A percentile compares a stretch with the other conserved stretches of the same genome.
phyloP scores from a whole-genome alignment of 2,329 filamentous ascomycete species.

The Cladosporium halotolerans region DNA sequence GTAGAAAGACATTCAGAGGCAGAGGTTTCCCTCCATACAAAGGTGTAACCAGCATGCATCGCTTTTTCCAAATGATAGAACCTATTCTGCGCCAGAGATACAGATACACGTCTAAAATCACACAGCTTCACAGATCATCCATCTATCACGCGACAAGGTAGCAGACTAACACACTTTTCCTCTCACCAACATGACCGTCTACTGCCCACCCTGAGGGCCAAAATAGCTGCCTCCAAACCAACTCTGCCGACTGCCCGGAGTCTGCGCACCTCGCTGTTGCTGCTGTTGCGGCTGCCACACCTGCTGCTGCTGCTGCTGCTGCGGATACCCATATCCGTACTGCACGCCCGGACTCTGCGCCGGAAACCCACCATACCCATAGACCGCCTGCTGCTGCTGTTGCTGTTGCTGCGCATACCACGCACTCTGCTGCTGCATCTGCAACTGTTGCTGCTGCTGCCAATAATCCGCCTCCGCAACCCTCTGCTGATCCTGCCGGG shows the following conservation, averaged over 20 bases:
- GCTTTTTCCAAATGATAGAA: too few relatives aligned
- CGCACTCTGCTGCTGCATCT: constrained; percentile 23
- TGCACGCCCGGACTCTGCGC: neutral
- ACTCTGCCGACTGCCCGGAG: constrained; percentile 7
- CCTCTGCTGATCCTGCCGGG: constrained; percentile 45
- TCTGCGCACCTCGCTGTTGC: constrained; percentile 18
- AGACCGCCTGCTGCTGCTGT: constrained; percentile 11
- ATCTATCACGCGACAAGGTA: too few relatives aligned
- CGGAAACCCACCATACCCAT: neutral
- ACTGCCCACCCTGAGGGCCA: neutral
- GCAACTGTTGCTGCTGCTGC: constrained; percentile 31
- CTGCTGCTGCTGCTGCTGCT: constrained; percentile 18
- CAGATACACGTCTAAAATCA: too few relatives aligned
- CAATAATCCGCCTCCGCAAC: constrained; percentile 34
- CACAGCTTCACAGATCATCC: too few relatives aligned
- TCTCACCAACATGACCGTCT: too few relatives aligned
- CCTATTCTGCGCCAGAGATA: too few relatives aligned
- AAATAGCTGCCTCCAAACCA: constrained; percentile 11
- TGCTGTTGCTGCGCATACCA: constrained; percentile 24
- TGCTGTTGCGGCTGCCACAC: constrained; percentile 2
- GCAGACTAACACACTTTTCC: too few relatives aligned
- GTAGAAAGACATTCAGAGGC: too few relatives aligned
- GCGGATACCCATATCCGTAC: neutral
- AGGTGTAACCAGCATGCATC: too few relatives aligned
- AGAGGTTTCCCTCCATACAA: too few relatives aligned